A percentile compares a stretch with the other conserved stretches of the same genome.
Conservation (phyloP, 2,329 filamentous ascomycete species). For the Fusarium chlamydosporum region DNA sequence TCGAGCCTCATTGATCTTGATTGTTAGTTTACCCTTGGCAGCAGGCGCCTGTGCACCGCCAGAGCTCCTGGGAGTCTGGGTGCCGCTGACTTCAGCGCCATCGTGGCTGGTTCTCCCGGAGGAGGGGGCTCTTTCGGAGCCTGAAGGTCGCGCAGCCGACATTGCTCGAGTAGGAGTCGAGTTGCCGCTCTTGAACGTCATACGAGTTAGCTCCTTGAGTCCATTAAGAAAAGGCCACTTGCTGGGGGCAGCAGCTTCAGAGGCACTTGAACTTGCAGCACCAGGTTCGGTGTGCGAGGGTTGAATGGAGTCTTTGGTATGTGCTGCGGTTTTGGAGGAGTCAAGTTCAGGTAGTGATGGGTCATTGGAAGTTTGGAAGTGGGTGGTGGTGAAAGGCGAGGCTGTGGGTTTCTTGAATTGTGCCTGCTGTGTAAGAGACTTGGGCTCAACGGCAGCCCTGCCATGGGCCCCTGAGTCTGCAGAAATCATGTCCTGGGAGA, state of each 20-base stretch:
- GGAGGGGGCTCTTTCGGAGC: constrained; percentile 60
- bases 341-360: constrained; percentile 44
- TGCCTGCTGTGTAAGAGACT: constrained; percentile 41
- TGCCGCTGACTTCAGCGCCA: constrained; percentile 64
- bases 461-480: constrained; percentile 46
- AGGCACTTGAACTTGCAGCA: constrained; percentile 65
- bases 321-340: constrained; percentile 40
- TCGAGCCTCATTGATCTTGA: constrained; percentile 89
- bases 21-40: constrained; percentile 87
- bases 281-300: constrained; percentile 56
- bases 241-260: constrained; percentile 58
- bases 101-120: constrained; percentile 58
- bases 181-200: constrained; percentile 87
- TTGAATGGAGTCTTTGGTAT: constrained; percentile 40
- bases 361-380: constrained; percentile 47
- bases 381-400: constrained; percentile 50
- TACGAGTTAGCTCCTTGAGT: constrained; percentile 91
- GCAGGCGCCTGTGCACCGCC: constrained; percentile 74
- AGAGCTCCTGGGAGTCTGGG: constrained; percentile 65
- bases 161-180: constrained; percentile 90
- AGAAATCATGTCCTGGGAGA: constrained; percentile 50
- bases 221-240: constrained; percentile 75
- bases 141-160: constrained; percentile 72
- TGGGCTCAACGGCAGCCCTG: constrained; percentile 43
- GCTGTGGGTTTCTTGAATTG: constrained; percentile 43